phyloP scores from a whole-genome alignment of 768 basidiomycete genomes.

The Lentinula lateritia region DNA sequence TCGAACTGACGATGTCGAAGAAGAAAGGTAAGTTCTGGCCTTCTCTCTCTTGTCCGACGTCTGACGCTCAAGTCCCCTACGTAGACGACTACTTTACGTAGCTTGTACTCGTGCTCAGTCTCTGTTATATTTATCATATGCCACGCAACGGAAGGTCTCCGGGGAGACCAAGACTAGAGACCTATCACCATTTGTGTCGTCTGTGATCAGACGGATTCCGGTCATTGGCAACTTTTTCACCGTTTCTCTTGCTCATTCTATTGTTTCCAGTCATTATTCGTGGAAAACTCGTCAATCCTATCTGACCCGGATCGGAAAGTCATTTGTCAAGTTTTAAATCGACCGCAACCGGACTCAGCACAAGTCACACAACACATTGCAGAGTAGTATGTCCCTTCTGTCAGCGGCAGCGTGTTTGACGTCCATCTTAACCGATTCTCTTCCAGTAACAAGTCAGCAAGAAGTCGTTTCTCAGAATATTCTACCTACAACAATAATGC shows the following conservation, averaged over 20 bases:
- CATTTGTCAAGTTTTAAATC: constrained; percentile 48
- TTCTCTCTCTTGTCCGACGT: neutral
- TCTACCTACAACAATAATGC: neutral
- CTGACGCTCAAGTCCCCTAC: neutral
- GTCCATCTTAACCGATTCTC: neutral
- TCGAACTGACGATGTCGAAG: constrained; percentile 68
- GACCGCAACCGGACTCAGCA: constrained; percentile 36
- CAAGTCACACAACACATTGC: constrained; percentile 35
- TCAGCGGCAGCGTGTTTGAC: constrained; percentile 8
- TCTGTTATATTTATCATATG: constrained; percentile 55
- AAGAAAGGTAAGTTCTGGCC: constrained; percentile 56
- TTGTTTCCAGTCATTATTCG: constrained; percentile 34
- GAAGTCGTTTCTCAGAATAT: constrained; percentile 14
- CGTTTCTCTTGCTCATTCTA: neutral
- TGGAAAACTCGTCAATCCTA: constrained; percentile 35
- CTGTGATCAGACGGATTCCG: constrained; percentile 32
- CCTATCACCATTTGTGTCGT: constrained; percentile 54
- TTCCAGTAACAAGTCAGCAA: constrained; percentile 22
- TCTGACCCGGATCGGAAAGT: constrained; percentile 35
- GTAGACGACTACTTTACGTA: constrained; percentile 79
- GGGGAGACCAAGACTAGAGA: constrained; percentile 48
- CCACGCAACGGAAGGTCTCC: constrained; percentile 42
- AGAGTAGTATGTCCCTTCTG: constrained; percentile 40
- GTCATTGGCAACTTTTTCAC: constrained; percentile 23
- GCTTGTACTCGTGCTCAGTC: constrained; percentile 83